phyloP scores from a whole-genome alignment of 164 flowering plant genomes.

The Echeveria elegans region DNA sequence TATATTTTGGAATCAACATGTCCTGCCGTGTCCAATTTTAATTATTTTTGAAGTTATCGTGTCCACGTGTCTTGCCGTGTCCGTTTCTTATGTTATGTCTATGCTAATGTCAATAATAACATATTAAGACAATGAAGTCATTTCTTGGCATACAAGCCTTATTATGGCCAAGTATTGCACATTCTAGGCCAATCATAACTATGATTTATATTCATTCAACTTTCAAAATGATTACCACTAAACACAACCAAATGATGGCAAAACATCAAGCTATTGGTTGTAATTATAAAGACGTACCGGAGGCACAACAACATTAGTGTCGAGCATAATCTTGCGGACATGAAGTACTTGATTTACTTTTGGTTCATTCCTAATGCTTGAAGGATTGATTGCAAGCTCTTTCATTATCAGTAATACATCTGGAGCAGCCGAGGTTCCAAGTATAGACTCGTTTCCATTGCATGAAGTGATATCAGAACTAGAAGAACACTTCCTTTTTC shows the following conservation, averaged over 20 bases:
- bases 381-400: constrained; percentile 21
- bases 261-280: not conserved
- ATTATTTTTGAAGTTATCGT: no score
- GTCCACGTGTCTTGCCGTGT: no score
- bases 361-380: constrained; percentile 2
- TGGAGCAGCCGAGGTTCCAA: constrained; percentile 1
- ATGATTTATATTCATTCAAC: not conserved
- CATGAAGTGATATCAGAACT: not conserved
- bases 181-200: no score
- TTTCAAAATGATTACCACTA: not conserved
- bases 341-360: constrained; percentile 16
- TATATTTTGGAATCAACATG: no score
- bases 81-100: no score
- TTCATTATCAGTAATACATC: constrained; percentile 18
- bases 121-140: no score
- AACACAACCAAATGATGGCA: not conserved
- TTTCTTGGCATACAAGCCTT: no score
- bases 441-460: not conserved
- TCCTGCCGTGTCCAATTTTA: no score
- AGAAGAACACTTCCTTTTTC: not conserved
- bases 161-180: no score
- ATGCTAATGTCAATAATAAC: no score
- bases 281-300: constrained; percentile 16
- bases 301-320: constrained; percentile 13
- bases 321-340: constrained; percentile 14